Evolutionary conservation across 768 basidiomycete species (phyloP).

Genomic region (Naganishia randhawae): DNA sequence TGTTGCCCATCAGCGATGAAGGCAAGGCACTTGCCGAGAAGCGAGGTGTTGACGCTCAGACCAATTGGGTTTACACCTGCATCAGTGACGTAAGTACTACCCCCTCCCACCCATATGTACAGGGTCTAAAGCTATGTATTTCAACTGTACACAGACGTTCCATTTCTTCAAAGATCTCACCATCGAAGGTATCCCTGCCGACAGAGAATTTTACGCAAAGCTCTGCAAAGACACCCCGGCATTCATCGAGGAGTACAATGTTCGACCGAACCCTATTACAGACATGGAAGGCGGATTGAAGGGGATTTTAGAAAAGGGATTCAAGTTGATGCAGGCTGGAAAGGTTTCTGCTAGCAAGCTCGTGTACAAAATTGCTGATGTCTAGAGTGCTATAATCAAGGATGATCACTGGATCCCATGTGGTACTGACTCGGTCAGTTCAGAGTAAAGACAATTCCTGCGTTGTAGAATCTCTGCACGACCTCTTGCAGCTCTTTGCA

Average conservation of each 20-base stretch:
- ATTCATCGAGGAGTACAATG: conserved; percentile 33
- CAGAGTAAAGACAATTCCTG: no score
- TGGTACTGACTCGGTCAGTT: no score
- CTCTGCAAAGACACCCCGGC: conserved; percentile 26
- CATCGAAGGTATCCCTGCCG: conserved; percentile 33
- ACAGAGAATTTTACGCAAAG: conserved; percentile 32
- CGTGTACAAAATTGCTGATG: conserved; percentile 23
- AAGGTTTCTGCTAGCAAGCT: conserved; percentile 27
- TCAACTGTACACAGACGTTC: conserved; percentile 37
- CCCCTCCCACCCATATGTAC: neutral
- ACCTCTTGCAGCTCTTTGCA: no score
- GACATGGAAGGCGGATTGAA: conserved; percentile 45
- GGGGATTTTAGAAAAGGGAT: conserved; percentile 31
- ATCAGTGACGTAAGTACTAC: conserved; percentile 36
- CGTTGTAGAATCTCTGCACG: no score
- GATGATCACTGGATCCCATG: no score
- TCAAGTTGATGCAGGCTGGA: conserved; percentile 32
- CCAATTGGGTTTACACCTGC: conserved; percentile 39
- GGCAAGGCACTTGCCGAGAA: conserved; percentile 28
- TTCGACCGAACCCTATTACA: conserved; percentile 41
- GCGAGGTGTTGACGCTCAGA: conserved; percentile 31
- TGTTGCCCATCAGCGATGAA: conserved; percentile 32
- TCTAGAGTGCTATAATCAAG: neutral
- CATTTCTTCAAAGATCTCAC: conserved; percentile 33
- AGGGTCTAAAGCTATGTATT: no score